A percentile compares a stretch with the other conserved stretches of the same genome.
Conservation (phyloP, 768 basidiomycete genomes). For the Cantharellus anzutake region DNA sequence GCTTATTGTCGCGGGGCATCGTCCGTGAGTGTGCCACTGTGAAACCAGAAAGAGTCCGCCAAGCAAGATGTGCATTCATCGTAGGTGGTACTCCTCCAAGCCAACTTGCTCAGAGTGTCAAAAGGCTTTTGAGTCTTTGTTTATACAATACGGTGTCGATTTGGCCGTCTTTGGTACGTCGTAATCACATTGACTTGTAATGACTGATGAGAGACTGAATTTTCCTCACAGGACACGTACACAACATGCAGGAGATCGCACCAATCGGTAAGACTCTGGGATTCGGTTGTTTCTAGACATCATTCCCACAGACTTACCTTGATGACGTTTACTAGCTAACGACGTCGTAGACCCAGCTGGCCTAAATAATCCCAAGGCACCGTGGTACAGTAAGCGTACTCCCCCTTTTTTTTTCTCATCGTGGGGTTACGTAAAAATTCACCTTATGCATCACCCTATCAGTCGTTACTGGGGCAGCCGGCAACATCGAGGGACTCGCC, state of each 20-base stretch:
- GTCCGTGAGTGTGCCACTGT: not conserved
- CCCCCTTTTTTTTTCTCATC: not conserved
- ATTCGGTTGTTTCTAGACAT: no score
- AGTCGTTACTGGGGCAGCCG: not conserved
- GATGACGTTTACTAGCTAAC: not conserved
- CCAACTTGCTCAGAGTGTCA: not conserved
- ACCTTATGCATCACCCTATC: not conserved
- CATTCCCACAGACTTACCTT: not conserved
- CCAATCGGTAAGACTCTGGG: not conserved
- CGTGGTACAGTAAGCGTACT: not conserved
- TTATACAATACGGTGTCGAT: conserved; percentile 13
- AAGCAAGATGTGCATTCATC: not conserved
- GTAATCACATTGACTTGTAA: not conserved
- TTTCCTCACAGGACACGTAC: not conserved
- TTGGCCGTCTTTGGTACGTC: not conserved
- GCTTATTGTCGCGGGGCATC: not conserved
- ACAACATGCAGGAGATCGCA: not conserved
- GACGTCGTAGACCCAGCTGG: not conserved
- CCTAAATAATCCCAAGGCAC: not conserved
- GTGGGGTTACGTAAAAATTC: no score
- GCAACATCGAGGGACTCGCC: not conserved
- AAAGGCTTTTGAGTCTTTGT: conserved; percentile 13
- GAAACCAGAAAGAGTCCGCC: not conserved
- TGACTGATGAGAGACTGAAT: not conserved
- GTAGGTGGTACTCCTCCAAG: not conserved